These are phyloP conservation scores for Picea engelmannii DNA, from an alignment of 83 land plant species.

Conservation along the genomic window DNA sequence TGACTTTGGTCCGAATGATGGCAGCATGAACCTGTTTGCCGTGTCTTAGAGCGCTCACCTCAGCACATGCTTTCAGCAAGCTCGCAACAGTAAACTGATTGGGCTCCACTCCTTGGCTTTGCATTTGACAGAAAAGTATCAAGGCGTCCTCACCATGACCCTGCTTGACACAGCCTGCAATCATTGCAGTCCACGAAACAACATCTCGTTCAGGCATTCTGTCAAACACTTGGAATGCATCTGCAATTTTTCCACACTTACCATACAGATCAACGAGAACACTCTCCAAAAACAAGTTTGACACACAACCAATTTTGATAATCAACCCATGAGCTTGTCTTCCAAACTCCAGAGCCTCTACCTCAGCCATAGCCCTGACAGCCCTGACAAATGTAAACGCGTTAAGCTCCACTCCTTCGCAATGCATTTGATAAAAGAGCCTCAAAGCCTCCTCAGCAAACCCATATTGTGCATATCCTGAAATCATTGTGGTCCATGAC, in stretches of 20 bases:
- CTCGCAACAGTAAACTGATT: constrained; percentile 34
- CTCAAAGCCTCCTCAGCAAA: constrained; percentile 58
- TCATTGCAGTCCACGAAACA: constrained; percentile 41
- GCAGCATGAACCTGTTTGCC: constrained; percentile 48
- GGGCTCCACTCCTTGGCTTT: constrained; percentile 16
- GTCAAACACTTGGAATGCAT: constrained; percentile 28
- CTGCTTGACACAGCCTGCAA: constrained; percentile 29
- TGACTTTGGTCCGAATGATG: not conserved
- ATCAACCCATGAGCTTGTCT: constrained; percentile 29
- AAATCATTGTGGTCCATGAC: constrained; percentile 76
- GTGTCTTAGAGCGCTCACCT: constrained; percentile 12
- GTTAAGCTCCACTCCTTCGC: constrained; percentile 53
- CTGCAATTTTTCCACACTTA: constrained; percentile 22
- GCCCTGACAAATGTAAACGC: constrained; percentile 65
- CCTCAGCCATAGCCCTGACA: constrained; percentile 32
- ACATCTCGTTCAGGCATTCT: constrained; percentile 32
- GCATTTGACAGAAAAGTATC: constrained; percentile 29
- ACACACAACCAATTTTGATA: constrained; percentile 22
- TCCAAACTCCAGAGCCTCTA: constrained; percentile 14
- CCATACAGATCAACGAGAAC: constrained; percentile 37
- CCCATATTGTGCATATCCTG: constrained; percentile 71
- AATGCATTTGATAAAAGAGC: constrained; percentile 61
- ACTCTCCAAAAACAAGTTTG: constrained; percentile 21
- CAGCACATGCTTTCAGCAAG: constrained; percentile 42
- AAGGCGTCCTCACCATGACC: constrained; percentile 24